These are phyloP conservation scores for Dichotomopilus funicola DNA, from an alignment of 2,329 filamentous ascomycete genomes.

Conservation along the genomic window DNA sequence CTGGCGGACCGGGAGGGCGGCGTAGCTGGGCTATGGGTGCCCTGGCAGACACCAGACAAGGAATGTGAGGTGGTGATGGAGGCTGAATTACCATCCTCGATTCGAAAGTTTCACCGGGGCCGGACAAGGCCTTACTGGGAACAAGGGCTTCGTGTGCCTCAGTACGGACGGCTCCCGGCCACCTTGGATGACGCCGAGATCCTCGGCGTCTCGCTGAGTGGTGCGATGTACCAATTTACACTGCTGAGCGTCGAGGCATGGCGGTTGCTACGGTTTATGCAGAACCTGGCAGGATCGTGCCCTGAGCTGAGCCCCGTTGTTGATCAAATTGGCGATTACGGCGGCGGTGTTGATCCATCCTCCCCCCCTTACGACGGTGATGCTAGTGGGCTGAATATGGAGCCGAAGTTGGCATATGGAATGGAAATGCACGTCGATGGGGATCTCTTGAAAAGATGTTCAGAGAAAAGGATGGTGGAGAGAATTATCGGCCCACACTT, in stretches of 20 bases:
- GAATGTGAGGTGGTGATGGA: conserved; percentile 47
- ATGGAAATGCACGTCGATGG: conserved; percentile 60
- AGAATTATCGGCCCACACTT: conserved; percentile 33
- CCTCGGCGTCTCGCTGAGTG: conserved; percentile 62
- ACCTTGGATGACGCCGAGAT: conserved; percentile 44
- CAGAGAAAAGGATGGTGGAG: conserved; percentile 42
- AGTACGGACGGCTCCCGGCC: conserved; percentile 39
- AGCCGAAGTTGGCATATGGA: conserved; percentile 37
- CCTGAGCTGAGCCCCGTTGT: conserved; percentile 43
- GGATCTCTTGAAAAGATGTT: conserved; percentile 53
- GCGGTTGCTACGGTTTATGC: conserved; percentile 64
- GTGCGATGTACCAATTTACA: conserved; percentile 62
- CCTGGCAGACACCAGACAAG: conserved; percentile 35
- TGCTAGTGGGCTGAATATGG: conserved; percentile 21
- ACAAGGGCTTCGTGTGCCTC: conserved; percentile 28
- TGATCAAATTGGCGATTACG: neutral
- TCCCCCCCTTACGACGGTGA: no score
- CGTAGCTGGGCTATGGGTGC: conserved; percentile 46
- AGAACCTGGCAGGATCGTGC: conserved; percentile 56
- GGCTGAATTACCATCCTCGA: conserved; percentile 47
- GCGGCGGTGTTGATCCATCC: no score
- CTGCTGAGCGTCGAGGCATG: conserved; percentile 57
- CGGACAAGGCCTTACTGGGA: conserved; percentile 49
- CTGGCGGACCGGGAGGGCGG: conserved; percentile 42
- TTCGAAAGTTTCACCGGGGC: conserved; percentile 50